Evolutionary conservation across 768 basidiomycete genomes (phyloP).

Genomic region (Suillus placidus): DNA sequence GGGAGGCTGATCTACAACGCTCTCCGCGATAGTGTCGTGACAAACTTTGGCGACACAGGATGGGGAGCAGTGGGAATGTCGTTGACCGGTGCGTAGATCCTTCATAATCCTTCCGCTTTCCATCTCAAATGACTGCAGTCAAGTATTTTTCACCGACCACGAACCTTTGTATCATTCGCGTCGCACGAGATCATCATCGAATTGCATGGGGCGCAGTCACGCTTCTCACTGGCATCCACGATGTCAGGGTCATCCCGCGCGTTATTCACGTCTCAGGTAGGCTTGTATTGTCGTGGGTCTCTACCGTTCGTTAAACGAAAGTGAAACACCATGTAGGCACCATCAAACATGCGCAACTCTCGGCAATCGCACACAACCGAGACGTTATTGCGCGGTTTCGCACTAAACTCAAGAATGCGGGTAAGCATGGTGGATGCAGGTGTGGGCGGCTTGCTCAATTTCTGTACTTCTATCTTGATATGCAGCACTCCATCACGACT

Average conservation of each 20-base stretch:
- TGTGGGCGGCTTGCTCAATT: neutral
- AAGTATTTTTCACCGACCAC: constrained; percentile 89
- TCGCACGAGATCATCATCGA: constrained; percentile 78
- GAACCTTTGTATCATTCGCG: constrained; percentile 82
- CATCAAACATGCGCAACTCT: constrained; percentile 81
- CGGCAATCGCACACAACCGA: constrained; percentile 71
- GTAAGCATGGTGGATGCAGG: constrained; percentile 36
- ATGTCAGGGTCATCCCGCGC: constrained; percentile 64
- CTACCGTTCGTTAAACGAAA: neutral
- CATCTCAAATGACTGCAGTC: constrained; percentile 46
- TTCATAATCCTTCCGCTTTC: neutral
- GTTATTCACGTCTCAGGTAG: constrained; percentile 78
- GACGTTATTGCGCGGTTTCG: constrained; percentile 70
- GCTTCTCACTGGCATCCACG: constrained; percentile 64
- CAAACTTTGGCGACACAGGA: constrained; percentile 76
- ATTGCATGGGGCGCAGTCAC: constrained; percentile 82
- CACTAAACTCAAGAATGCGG: constrained; percentile 51
- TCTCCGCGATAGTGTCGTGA: constrained; percentile 61
- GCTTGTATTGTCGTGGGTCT: neutral
- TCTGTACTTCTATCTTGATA: neutral
- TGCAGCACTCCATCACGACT: constrained; percentile 58
- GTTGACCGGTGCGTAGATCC: constrained; percentile 56
- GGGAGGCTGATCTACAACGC: constrained; percentile 71
- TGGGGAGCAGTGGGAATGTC: constrained; percentile 82
- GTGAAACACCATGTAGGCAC: constrained; percentile 57